Evolutionary conservation across 768 basidiomycete genomes (phyloP), one percentile per base, ranked within the genome.

Genomic region (Boletus patriciae): DNA sequence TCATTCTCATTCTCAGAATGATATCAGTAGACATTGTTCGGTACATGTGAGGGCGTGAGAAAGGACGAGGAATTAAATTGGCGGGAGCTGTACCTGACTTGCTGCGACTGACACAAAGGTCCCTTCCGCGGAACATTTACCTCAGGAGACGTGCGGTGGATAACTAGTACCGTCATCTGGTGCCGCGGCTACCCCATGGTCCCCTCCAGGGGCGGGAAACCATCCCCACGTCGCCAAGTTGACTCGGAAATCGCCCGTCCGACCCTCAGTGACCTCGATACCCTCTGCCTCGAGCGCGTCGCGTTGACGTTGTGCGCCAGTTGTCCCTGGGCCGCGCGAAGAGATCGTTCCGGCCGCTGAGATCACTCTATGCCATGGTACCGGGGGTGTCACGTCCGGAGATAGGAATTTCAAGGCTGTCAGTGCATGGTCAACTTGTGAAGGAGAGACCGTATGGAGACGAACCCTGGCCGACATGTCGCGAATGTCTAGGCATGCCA

Each of bases 341-440:
- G 92, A 92, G 61, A 91, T 88, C 2, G 77, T 73, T 2, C 92
- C 91, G 0, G 85, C 79, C 0, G 89, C 78, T 4, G 83, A 79
- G 15, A 93, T 76, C 5, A 93, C 89, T 31, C 91, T 83, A 58
- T 92, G 80, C 91, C 91, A 94, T 0, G 91, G 92, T 2, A 93
- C 82, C 8, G 87, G 84, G 0, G 87, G 86, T 25, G 77, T 76
- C 2, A 78, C 76, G 21, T 79, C 77, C 0, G 83, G 79, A 0
- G 83, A 80, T 5, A 92, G 71, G 62, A 85, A 88, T 65, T 92
- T 92, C 47, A 94, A 78, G n/a, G 91, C 90, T 93, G 38, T 38
- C 57, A 15, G 52, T 36, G 58, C 16, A 4, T 7, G n/a, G 41
- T 55, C 19, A 56, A 57, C 12, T 29, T 43, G 4, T 29, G 36